These are phyloP conservation scores for Musa schizocarpa DNA, from an alignment of 176 grass and related monocot species.

Conservation along the genomic window DNA sequence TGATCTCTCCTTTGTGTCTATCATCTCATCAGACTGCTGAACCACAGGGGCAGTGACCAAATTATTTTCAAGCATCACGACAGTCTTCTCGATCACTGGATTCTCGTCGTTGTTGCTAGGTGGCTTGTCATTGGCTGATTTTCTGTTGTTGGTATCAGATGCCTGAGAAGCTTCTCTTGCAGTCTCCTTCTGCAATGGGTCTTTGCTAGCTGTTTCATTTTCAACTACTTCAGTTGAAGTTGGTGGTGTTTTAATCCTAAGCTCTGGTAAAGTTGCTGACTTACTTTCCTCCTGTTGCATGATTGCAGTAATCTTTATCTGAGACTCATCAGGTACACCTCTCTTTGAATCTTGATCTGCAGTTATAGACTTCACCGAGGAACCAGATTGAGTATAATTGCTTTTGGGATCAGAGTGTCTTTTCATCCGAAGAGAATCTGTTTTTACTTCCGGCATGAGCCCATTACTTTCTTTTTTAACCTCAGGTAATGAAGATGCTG, in stretches of 20 bases:
- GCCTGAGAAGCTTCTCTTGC: slow-evolving; percentile 22
- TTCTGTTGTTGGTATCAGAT: slow-evolving; percentile 21
- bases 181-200: slow-evolving; percentile 15
- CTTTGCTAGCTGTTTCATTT: slow-evolving; percentile 23
- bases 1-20: slow-evolving; percentile 19
- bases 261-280: slow-evolving; percentile 66
- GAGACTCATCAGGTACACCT: slow-evolving; percentile 38
- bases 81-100: slow-evolving; percentile 51
- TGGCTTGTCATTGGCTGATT: slow-evolving; percentile 8
- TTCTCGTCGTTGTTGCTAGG: slow-evolving; percentile 34
- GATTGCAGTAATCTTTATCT: slow-evolving; percentile 63
- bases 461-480: slow-evolving; percentile 49
- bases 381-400: slow-evolving; percentile 22
- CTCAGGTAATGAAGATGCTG: slow-evolving; percentile 49
- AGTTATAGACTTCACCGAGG: slow-evolving; percentile 7
- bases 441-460: slow-evolving; percentile 17
- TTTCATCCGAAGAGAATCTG: slow-evolving; percentile 28
- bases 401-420: slow-evolving; percentile 57
- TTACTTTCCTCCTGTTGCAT: slow-evolving; percentile 67
- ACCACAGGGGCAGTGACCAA: slow-evolving; percentile 24
- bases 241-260: slow-evolving; percentile 31
- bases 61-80: slow-evolving; percentile 57
- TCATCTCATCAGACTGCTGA: slow-evolving; percentile 10
- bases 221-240: slow-evolving; percentile 15
- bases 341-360: slow-evolving; percentile 26